phyloP scores from a whole-genome alignment of 1,284 basidiomycete genomes.

The Cryptococcus sp. region DNA sequence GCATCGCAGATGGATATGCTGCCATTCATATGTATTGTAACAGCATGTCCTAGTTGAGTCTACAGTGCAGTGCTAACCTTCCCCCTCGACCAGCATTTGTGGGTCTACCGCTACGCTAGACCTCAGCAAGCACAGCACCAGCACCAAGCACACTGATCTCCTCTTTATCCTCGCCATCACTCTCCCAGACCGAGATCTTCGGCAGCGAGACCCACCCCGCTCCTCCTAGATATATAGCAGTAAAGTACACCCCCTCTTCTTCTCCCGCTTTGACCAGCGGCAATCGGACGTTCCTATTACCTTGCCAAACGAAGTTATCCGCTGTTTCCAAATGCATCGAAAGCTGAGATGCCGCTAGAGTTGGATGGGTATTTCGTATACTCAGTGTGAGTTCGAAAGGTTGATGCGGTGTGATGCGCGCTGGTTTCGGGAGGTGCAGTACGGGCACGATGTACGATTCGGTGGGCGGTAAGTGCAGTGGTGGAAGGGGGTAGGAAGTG shows the following conservation, averaged over 20 bases:
- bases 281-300: constrained; percentile 31
- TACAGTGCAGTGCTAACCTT: too few relatives aligned
- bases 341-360: constrained; percentile 26
- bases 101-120: too few relatives aligned
- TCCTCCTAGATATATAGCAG: constrained; percentile 31
- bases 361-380: constrained; percentile 45
- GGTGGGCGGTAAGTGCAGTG: constrained; percentile 25
- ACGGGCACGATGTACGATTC: constrained; percentile 38
- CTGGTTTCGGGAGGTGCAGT: constrained; percentile 23
- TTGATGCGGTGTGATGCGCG: constrained; percentile 21
- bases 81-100: too few relatives aligned
- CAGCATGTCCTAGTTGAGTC: too few relatives aligned
- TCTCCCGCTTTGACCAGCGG: constrained; percentile 30
- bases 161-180: constrained; percentile 31
- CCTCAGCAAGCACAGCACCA: not conserved
- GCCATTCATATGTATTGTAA: too few relatives aligned
- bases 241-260: constrained; percentile 22
- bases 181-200: constrained; percentile 38
- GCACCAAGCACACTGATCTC: constrained; percentile 34
- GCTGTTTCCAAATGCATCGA: constrained; percentile 40
- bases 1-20: too few relatives aligned
- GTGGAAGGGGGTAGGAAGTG: constrained; percentile 29
- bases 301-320: constrained; percentile 49
- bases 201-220: constrained; percentile 42
- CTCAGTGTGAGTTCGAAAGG: constrained; percentile 39